Percentiles rank a stretch among this genome's conserved stretches.
Evolutionary conservation across 2,329 filamentous ascomycete species (phyloP).

Genomic region (Metarhizium brunneum): DNA sequence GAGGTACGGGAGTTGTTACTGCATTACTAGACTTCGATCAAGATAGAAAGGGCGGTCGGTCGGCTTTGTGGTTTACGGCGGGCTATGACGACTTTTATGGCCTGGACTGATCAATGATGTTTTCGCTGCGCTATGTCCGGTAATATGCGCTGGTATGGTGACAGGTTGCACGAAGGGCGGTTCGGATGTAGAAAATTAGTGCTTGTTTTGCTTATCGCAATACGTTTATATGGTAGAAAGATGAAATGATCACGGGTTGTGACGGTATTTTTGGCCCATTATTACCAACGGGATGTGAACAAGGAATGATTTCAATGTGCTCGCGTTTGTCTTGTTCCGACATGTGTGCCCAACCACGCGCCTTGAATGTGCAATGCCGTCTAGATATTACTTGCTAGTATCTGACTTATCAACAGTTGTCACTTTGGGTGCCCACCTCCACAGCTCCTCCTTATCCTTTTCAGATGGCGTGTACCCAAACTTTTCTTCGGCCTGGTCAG

Average conservation of each 20-base stretch:
- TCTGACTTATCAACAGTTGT: slow-evolving; percentile 41
- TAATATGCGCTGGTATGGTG: slow-evolving; percentile 6
- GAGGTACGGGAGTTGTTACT: slow-evolving; percentile 25
- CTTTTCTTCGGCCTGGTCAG: slow-evolving; percentile 63
- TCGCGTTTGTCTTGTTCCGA: too few species aligned
- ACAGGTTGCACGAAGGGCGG: slow-evolving; percentile 8
- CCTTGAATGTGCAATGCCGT: too few species aligned
- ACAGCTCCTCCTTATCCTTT: slow-evolving; percentile 60
- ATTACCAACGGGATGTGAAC: neutral
- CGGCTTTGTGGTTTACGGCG: slow-evolving; percentile 17
- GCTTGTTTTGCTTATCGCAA: slow-evolving; percentile 2
- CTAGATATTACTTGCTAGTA: neutral
- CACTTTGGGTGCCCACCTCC: slow-evolving; percentile 52
- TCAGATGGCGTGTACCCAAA: slow-evolving; percentile 65
- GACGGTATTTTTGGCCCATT: neutral
- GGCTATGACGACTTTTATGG: slow-evolving; percentile 24
- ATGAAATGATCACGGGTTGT: slow-evolving; percentile 1
- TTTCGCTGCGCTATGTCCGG: slow-evolving; percentile 15
- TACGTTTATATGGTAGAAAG: slow-evolving; percentile 4
- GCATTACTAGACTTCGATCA: slow-evolving; percentile 30
- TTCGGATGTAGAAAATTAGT: slow-evolving; percentile 5
- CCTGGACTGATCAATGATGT: slow-evolving; percentile 25
- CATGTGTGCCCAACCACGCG: too few species aligned
- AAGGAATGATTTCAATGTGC: neutral
- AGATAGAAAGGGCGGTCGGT: slow-evolving; percentile 26